Base-by-base conservation (phyloP, 2,329 filamentous ascomycete genomes). In the Cladobotryum mycophilum region DNA sequence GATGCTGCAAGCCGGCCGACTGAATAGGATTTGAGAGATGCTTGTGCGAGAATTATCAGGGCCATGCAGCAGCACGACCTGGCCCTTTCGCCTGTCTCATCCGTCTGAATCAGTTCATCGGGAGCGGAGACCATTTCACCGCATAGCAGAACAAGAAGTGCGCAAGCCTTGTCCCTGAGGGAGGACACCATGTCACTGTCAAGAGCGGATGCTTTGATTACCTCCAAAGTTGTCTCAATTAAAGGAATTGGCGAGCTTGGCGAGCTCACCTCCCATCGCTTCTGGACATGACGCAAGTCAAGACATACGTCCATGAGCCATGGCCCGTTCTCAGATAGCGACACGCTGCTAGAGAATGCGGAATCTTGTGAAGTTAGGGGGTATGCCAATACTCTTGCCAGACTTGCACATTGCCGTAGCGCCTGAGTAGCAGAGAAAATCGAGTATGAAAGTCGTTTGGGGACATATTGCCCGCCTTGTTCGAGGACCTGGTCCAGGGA, bases 241-340 rank as follows among this genome's bases (percentile, higher is more conserved):
- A 72, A 56, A 9, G 64, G 54, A 8, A 69, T 57, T 4, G 72
- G 58, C 17, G 66, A 64, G 36, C 56, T 60, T 14, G 61, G 61
- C 49, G 59, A 58, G 42, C 58, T 36, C 37, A 60, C 48, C 36
- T 66, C 64, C 65, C 73, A 70, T 54, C 64, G 62, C 30, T 64
- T 67, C 51, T 73, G 70, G 11, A 67, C 60, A 17, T 66, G 59
- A 45, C 71, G 67, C 30, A 79, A 60, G 40, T 71, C 67, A 35
- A 74, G 65, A 55, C 74, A 64, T 6, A 69, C 68, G 58, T 81
- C 78, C 52, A 79, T 62, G 12, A 80, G 61, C 76, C 76, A 80
- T 12, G 72, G 68, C 1, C 69, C 61, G 51, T 67, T 67, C 53
- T 74, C 73, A 15, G 63, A 64, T 45, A 71, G 70, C 51, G 63